A percentile compares a stretch with the other conserved stretches of the same genome.
Conservation (phyloP, 352 stramenopile genomes). For the Aphanomyces euteiches region DNA sequence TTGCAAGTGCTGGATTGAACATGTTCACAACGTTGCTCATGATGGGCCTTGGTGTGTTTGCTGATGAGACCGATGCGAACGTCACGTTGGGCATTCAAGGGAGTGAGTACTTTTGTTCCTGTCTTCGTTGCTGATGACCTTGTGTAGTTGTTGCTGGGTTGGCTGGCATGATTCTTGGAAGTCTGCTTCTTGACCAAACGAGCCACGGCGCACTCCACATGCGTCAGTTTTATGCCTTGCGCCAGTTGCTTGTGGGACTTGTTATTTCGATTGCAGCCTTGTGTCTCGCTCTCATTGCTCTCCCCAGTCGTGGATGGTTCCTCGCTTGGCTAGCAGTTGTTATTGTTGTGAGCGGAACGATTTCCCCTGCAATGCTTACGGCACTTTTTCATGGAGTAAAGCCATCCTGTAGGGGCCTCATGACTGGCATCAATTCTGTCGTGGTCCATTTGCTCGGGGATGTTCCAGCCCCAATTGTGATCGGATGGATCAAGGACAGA, state of each 20-base stretch:
- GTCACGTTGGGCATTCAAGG: constrained; percentile 1
- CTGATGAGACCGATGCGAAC: neutral
- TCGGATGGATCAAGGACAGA: constrained; percentile 90
- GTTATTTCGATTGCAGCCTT: neutral
- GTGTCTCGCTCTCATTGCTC: neutral
- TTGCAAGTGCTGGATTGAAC: neutral
- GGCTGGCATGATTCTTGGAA: constrained; percentile 84
- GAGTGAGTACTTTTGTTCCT: neutral
- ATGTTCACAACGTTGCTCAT: constrained; percentile 4
- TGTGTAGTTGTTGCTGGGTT: constrained; percentile 79
- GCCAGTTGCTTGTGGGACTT: neutral
- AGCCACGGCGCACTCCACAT: constrained; percentile 38
- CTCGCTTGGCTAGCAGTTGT: constrained; percentile 32
- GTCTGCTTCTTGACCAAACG: constrained; percentile 63
- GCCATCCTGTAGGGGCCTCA: constrained; percentile 79
- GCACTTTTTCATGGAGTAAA: constrained; percentile 88
- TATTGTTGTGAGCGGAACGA: constrained; percentile 68
- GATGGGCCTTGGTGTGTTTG: constrained; percentile 3
- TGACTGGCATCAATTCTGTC: constrained; percentile 86
- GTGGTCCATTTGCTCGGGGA: constrained; percentile 91
- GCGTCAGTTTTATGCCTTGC: neutral
- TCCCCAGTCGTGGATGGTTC: neutral
- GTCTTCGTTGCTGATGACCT: neutral
- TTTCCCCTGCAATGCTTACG: constrained; percentile 68
- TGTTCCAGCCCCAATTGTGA: constrained; percentile 90